Percentiles rank a stretch among this genome's conserved stretches.
These are phyloP conservation scores for Exophiala spinifera DNA, from an alignment of 2,329 filamentous ascomycete species.

Conservation along the genomic window DNA sequence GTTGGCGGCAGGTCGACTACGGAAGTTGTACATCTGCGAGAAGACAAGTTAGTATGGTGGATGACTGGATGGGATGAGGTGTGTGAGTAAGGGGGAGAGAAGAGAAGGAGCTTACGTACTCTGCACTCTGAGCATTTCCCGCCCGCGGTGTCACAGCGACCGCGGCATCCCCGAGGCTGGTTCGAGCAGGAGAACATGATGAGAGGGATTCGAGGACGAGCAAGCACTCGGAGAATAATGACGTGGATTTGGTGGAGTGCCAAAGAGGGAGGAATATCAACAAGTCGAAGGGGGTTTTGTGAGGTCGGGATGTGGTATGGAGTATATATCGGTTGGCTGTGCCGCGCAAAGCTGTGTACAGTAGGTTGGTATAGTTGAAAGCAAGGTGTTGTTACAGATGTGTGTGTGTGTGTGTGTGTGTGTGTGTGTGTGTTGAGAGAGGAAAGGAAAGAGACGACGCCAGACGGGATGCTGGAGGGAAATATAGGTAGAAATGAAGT, in stretches of 20 bases:
- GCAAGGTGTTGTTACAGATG: no score
- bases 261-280: neutral
- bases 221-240: no score
- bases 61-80: neutral
- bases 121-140: constrained; percentile 45
- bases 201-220: no score
- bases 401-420: no score
- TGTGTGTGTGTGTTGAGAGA: neutral
- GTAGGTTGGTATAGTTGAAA: no score
- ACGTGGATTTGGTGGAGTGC: constrained; percentile 1
- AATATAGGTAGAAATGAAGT: no score
- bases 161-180: constrained; percentile 47
- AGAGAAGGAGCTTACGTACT: constrained; percentile 34
- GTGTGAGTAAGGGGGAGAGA: neutral
- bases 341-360: no score
- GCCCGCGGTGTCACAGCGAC: constrained; percentile 43
- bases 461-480: no score
- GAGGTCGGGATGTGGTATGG: no score
- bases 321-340: neutral
- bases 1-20: constrained; percentile 34
- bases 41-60: constrained; percentile 10
- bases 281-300: no score
- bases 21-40: constrained; percentile 26
- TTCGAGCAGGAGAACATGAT: constrained; percentile 49
- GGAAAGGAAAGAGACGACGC: neutral